These are phyloP conservation scores for Fomitopsis pulvina DNA, from an alignment of 768 basidiomycete genomes.

Conservation along the genomic window DNA sequence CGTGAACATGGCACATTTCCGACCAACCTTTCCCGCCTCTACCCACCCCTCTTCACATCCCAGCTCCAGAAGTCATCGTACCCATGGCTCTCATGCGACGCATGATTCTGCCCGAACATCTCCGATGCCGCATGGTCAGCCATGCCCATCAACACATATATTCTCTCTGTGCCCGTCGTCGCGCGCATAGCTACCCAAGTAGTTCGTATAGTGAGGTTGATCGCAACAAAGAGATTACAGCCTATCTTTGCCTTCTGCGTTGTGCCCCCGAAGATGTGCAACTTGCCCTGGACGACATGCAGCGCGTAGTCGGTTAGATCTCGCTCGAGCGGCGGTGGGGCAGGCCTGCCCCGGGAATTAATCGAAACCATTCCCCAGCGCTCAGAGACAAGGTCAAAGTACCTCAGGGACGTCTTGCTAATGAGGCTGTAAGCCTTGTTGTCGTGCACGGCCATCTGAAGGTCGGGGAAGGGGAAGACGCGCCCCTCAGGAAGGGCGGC, in stretches of 20 bases:
- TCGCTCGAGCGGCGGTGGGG: constrained; percentile 14
- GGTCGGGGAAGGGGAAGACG: constrained; percentile 5
- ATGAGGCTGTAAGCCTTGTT: constrained; percentile 32
- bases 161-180: constrained; percentile 21
- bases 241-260: constrained; percentile 25
- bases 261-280: constrained; percentile 34
- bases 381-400: constrained; percentile 30
- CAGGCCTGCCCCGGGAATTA: background rate
- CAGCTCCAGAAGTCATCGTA: constrained; percentile 34
- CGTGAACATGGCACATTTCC: constrained; percentile 30
- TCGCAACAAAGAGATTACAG: constrained; percentile 31
- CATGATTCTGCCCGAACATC: constrained; percentile 21
- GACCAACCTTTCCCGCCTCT: constrained; percentile 26
- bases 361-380: constrained; percentile 27
- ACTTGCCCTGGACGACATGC: constrained; percentile 21
- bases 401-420: constrained; percentile 24
- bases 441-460: constrained; percentile 18
- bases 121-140: constrained; percentile 27
- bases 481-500: constrained; percentile 9
- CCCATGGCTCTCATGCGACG: constrained; percentile 13
- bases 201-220: constrained; percentile 31
- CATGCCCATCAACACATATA: constrained; percentile 29
- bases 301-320: constrained; percentile 10
- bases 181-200: constrained; percentile 30
- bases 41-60: constrained; percentile 23